phyloP scores from a whole-genome alignment of 768 basidiomycete species.

The Mycena rebaudengoi region DNA sequence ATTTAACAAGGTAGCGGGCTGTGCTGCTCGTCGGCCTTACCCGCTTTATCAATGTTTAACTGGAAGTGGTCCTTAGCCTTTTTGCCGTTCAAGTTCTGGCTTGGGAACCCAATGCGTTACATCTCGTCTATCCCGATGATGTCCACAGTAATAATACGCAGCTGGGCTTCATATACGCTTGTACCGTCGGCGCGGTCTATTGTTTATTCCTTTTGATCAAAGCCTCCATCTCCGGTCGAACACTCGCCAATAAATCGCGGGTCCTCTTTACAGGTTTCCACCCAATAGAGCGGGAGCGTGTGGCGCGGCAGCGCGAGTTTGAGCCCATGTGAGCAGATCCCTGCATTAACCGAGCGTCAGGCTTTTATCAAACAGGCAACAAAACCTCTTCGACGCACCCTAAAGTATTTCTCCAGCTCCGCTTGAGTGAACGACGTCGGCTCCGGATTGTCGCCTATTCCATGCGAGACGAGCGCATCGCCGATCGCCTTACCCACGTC shows the following conservation, averaged over 20 bases:
- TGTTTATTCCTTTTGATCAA: not conserved
- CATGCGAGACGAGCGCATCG: constrained; percentile 46
- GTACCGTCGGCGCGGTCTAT: too few relatives aligned
- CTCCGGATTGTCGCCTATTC: constrained; percentile 45
- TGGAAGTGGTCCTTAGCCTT: too few relatives aligned
- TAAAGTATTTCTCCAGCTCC: constrained; percentile 54
- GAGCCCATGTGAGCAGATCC: constrained; percentile 27
- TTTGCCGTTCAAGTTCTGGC: too few relatives aligned
- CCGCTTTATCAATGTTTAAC: too few relatives aligned
- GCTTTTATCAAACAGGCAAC: not conserved
- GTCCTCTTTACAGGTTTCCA: constrained; percentile 35
- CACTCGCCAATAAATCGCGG: constrained; percentile 27
- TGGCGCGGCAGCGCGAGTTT: constrained; percentile 34
- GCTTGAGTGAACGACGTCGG: constrained; percentile 56
- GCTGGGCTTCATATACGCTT: too few relatives aligned
- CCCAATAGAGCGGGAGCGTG: constrained; percentile 31
- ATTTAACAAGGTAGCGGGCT: too few relatives aligned
- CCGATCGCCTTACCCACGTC: constrained; percentile 51
- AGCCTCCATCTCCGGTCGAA: constrained; percentile 18
- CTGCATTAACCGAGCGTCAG: not conserved
- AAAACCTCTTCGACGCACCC: constrained; percentile 26
- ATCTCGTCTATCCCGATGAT: too few relatives aligned
- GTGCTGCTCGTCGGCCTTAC: too few relatives aligned
- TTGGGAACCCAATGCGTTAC: too few relatives aligned
- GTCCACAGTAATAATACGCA: too few relatives aligned